phyloP scores from a whole-genome alignment of 2,329 filamentous ascomycete species.

The Aspergillus sp. region DNA sequence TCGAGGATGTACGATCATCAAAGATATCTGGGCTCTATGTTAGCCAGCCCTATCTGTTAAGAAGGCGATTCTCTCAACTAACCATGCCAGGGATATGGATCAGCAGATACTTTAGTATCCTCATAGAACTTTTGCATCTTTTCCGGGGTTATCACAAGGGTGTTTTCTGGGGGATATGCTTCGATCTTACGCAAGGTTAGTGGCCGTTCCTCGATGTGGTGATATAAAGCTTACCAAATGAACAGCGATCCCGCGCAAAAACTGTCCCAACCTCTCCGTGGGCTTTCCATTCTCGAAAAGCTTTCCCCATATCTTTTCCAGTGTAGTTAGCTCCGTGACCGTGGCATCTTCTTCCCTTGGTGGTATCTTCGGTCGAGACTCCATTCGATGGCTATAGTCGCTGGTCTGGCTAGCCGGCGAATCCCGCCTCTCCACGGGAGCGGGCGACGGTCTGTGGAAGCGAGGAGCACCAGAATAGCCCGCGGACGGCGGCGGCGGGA shows the following conservation, averaged over 20 bases:
- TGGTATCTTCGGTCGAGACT: constrained; percentile 38
- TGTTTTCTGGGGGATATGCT: constrained; percentile 65
- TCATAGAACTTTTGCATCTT: constrained; percentile 76
- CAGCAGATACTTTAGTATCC: constrained; percentile 62
- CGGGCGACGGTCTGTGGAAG: constrained; percentile 21
- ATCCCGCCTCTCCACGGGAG: constrained; percentile 26
- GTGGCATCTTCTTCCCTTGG: constrained; percentile 41
- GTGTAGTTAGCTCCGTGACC: constrained; percentile 53
- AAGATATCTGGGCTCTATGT: constrained; percentile 51
- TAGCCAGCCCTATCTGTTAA: background rate
- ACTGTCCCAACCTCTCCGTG: constrained; percentile 66
- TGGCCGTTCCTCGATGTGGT: background rate
- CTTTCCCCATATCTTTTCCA: constrained; percentile 74
- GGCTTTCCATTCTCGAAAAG: constrained; percentile 70
- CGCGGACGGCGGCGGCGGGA: constrained; percentile 19
- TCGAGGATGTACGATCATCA: constrained; percentile 51
- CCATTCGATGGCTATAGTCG: constrained; percentile 30
- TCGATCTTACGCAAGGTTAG: constrained; percentile 55
- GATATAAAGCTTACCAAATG: constrained; percentile 60
- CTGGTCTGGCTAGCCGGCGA: constrained; percentile 39
- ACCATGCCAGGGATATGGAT: constrained; percentile 70
- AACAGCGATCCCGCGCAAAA: constrained; percentile 70
- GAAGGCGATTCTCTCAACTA: background rate
- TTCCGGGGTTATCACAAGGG: constrained; percentile 70
- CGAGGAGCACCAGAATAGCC: constrained; percentile 22